Evolutionary conservation across 192 early-diverging fungal genomes (phyloP).

Genomic region (Podila horticola): DNA sequence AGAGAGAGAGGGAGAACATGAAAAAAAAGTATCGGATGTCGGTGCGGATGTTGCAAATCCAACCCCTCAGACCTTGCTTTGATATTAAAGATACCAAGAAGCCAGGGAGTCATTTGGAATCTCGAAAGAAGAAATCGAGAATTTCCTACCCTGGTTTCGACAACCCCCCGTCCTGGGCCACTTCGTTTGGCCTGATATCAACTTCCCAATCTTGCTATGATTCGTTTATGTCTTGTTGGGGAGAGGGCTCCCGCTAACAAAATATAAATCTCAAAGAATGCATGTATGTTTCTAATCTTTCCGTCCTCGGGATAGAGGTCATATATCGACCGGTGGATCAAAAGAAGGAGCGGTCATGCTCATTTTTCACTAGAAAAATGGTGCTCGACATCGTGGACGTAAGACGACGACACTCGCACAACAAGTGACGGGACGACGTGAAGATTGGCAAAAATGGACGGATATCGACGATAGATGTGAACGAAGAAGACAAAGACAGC

Average conservation of each 20-base stretch:
- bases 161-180: slow-evolving; percentile 49
- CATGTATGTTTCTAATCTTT: too few relatives aligned
- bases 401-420: too few relatives aligned
- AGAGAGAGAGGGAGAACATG: slow-evolving; percentile 9
- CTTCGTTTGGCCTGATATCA: slow-evolving; percentile 53
- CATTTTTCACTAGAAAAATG: too few relatives aligned
- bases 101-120: slow-evolving; percentile 23
- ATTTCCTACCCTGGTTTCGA: slow-evolving; percentile 16
- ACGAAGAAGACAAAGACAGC: too few relatives aligned
- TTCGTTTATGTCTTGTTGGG: slow-evolving; percentile 50
- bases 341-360: too few relatives aligned
- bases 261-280: slow-evolving; percentile 8
- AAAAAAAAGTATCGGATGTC: background rate
- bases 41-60: slow-evolving; percentile 5
- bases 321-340: too few relatives aligned
- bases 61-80: slow-evolving; percentile 14
- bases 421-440: too few relatives aligned
- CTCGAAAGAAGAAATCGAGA: slow-evolving; percentile 47
- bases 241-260: slow-evolving; percentile 52
- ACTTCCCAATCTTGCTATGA: slow-evolving; percentile 24
- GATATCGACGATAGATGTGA: too few relatives aligned
- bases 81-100: slow-evolving; percentile 36
- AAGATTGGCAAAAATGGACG: too few relatives aligned
- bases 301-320: too few relatives aligned
- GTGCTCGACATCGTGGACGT: too few relatives aligned